Evolutionary conservation across 2,329 filamentous ascomycete species (phyloP).

Genomic region (Aspergillus ochraceoroseus): DNA sequence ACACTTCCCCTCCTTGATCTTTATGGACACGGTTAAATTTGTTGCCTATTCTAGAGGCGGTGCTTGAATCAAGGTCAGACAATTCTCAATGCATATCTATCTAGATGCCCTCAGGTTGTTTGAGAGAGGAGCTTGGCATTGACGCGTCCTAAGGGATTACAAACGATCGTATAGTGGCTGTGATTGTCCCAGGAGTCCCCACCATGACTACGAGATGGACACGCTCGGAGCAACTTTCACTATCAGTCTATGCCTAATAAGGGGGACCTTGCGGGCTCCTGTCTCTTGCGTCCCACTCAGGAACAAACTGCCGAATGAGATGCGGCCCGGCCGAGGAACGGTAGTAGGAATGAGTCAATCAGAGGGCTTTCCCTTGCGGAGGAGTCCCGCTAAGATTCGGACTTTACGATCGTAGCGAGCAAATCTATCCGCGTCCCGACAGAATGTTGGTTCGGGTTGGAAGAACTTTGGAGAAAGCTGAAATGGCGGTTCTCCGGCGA

Average conservation of each 20-base stretch:
- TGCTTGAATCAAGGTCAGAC: too few species aligned
- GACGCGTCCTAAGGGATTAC: too few species aligned
- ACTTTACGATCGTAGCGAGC: neutral
- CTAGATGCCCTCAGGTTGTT: too few species aligned
- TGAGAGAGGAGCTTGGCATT: too few species aligned
- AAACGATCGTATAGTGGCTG: too few species aligned
- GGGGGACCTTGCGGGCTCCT: slow-evolving; percentile 6
- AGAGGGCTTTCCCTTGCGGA: slow-evolving; percentile 1
- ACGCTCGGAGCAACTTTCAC: slow-evolving; percentile 3
- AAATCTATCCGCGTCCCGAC: slow-evolving; percentile 11
- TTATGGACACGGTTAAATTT: neutral
- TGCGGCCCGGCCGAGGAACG: slow-evolving; percentile 5
- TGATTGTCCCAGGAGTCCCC: too few species aligned
- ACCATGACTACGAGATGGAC: neutral
- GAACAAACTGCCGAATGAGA: slow-evolving; percentile 11
- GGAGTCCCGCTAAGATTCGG: slow-evolving; percentile 4
- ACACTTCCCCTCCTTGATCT: neutral
- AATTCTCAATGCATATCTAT: too few species aligned
- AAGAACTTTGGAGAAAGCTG: slow-evolving; percentile 2
- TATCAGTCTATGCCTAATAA: slow-evolving; percentile 6
- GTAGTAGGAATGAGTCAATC: slow-evolving; percentile 5
- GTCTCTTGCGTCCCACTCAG: neutral
- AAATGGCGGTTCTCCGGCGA: neutral
- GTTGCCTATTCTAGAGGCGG: too few species aligned
- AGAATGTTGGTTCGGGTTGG: neutral